A percentile compares a stretch with the other conserved stretches of the same genome.
phyloP scores from a whole-genome alignment of 805 yeast genomes.

The Candida namnaoensis region DNA sequence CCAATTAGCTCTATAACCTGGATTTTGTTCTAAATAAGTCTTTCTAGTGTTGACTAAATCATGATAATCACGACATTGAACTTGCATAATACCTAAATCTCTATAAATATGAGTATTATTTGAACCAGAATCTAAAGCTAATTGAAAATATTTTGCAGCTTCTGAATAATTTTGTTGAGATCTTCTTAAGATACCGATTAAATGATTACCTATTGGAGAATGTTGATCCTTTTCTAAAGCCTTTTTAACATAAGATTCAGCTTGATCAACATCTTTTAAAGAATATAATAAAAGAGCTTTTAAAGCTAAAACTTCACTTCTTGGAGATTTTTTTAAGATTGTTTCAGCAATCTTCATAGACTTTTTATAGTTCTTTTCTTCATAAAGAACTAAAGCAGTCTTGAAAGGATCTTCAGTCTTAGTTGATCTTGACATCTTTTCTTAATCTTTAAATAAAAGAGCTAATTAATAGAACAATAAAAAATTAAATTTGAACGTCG shows the following conservation, averaged over 20 bases:
- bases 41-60: conserved; percentile 56
- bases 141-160: conserved; percentile 71
- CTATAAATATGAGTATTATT: conserved; percentile 71
- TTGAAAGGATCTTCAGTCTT: conserved; percentile 46
- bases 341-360: conserved; percentile 69
- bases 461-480: too few species aligned
- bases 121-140: conserved; percentile 71
- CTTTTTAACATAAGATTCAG: conserved; percentile 47
- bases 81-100: conserved; percentile 72
- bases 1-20: conserved; percentile 89
- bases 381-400: conserved; percentile 78
- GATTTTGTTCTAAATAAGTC: conserved; percentile 57
- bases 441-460: too few species aligned
- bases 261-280: conserved; percentile 53
- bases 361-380: conserved; percentile 79
- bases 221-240: conserved; percentile 52
- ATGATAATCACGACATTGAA: conserved; percentile 71
- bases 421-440: background rate
- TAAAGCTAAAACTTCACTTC: conserved; percentile 72
- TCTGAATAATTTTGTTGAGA: conserved; percentile 59
- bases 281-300: conserved; percentile 67
- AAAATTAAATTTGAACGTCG: too few species aligned
- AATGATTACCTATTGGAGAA: conserved; percentile 73
- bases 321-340: conserved; percentile 65
- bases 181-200: conserved; percentile 78